A percentile compares a stretch with the other conserved stretches of the same genome.
phyloP scores from a whole-genome alignment of 495 filamentous ascomycete species.

The Beverwykella pulmonaria region DNA sequence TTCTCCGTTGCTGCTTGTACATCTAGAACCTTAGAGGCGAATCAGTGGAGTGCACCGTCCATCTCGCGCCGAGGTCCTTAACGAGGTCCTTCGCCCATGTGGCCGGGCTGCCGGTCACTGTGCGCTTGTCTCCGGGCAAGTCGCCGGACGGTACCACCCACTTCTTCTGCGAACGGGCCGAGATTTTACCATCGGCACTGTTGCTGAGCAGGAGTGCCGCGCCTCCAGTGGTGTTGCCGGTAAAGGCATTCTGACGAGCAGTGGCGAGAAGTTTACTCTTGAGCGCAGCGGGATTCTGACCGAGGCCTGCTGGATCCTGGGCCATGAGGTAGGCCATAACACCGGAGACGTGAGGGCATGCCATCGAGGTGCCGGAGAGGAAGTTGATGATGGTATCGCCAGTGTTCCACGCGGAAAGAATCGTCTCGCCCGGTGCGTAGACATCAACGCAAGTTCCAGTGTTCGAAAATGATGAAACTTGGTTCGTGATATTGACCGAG shows the following conservation, averaged over 20 bases:
- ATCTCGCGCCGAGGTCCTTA: conserved; percentile 5
- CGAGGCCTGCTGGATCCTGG: conserved; percentile 35
- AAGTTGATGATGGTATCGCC: conserved; percentile 41
- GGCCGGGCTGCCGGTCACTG: conserved; percentile 19
- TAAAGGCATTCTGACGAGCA: conserved; percentile 23
- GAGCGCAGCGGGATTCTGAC: conserved; percentile 46
- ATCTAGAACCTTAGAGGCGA: conserved; percentile 21
- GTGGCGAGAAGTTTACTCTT: conserved; percentile 46
- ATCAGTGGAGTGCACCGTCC: conserved; percentile 17
- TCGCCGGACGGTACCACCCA: conserved; percentile 5
- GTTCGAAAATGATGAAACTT: conserved; percentile 47
- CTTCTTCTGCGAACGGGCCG: conserved; percentile 15
- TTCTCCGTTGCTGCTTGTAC: not conserved
- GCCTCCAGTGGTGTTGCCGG: conserved; percentile 23
- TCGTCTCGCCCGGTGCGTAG: conserved; percentile 49
- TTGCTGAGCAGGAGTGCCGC: conserved; percentile 43
- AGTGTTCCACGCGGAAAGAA: conserved; percentile 46
- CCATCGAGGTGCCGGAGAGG: conserved; percentile 49
- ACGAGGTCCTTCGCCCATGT: conserved; percentile 21
- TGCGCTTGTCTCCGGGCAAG: conserved; percentile 19
- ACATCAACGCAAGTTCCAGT: conserved; percentile 50
- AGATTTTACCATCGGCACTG: conserved; percentile 29
- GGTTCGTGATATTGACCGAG: conserved; percentile 42
- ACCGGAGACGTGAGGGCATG: conserved; percentile 54
- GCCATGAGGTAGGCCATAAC: conserved; percentile 55